A percentile compares a stretch with the other conserved stretches of the same genome.
Conservation (phyloP, 2,329 filamentous ascomycete genomes). For the Verticillium albo-atrum region DNA sequence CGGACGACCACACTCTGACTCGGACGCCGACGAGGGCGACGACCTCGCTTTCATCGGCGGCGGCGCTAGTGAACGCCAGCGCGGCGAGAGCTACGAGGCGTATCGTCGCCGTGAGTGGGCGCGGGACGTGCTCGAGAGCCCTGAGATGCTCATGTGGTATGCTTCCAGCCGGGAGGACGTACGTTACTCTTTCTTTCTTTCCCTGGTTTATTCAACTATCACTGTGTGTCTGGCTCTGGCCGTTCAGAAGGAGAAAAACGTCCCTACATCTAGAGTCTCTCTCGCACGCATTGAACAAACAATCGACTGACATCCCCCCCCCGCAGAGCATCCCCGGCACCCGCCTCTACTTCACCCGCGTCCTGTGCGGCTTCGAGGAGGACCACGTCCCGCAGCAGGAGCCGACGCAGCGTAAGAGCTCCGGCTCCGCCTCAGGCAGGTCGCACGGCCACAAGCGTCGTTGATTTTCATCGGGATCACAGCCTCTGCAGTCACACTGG, state of each 20-base stretch:
- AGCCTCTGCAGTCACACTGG: too few species aligned
- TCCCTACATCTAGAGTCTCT: too few species aligned
- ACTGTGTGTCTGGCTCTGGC: too few species aligned
- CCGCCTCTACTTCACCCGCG: conserved; percentile 50
- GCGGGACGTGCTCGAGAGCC: conserved; percentile 48
- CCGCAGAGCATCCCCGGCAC: conserved; percentile 50
- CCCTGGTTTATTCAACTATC: neutral
- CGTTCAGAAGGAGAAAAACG: too few species aligned
- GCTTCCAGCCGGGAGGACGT: conserved; percentile 52
- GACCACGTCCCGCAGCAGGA: conserved; percentile 9
- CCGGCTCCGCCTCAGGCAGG: neutral
- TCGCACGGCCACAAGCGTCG: neutral
- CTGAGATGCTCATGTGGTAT: conserved; percentile 56
- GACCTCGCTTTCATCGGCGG: neutral
- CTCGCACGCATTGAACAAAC: too few species aligned
- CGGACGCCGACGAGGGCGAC: neutral
- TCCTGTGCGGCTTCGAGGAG: conserved; percentile 48
- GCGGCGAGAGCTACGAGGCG: conserved; percentile 34
- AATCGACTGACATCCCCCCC: neutral
- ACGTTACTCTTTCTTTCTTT: conserved; percentile 19
- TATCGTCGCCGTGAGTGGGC: conserved; percentile 44
- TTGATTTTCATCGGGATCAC: neutral
- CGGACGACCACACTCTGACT: neutral
- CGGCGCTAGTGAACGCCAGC: neutral
- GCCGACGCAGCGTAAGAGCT: conserved; percentile 8